Evolutionary conservation across 306 rosid genomes (phyloP), one percentile per base, ranked within the genome.

Genomic region (Fagus crenata): DNA sequence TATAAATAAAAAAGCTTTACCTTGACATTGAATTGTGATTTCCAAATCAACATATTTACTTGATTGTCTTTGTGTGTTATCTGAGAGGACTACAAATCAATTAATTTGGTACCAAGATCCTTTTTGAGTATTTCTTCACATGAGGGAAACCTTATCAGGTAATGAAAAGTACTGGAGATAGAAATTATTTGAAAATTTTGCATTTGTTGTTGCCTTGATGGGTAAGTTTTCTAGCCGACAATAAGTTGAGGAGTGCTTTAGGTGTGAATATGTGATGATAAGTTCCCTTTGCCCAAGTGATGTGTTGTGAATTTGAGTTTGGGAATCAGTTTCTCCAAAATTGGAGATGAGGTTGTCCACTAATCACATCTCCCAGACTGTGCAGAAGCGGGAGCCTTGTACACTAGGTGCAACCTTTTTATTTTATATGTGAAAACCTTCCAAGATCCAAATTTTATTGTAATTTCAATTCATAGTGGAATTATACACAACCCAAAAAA

Each of bases 331-430:
- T 12, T 8, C 51, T 46, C 0, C 51, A 46, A 46, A 4, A 9
- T 46, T 9, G 51, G 51, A 46, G 51, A 1, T 8, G 9, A 2
- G 9, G 13, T 3, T 43, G 1, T 13, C 2, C 9, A 43, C 51
- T 7, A 43, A 43, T 43, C 49, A 43, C 49, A 2, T 0, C 2
- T 2, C 9, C 12, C 51, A 43, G 7, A 14, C 2, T 0, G 3
- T 46, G 11, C 4, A 46, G 0, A 46, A 9, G 11, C 11, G 43
- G 6, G 43, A 40, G 43, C 11, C 11, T 9, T 46, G 51, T 46
- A 3, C 1, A 46, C 13, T 0, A 0, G 0, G 11, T 46, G 2
- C 0, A 3, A 2, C 4, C 14, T 46, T 46, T 46, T 46, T 17
- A 0, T 60, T 60, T 60, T 3, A 39, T 0, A 46, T 12, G 2